phyloP scores from a whole-genome alignment of 441 rosid genomes.

The Syzygium malaccense region DNA sequence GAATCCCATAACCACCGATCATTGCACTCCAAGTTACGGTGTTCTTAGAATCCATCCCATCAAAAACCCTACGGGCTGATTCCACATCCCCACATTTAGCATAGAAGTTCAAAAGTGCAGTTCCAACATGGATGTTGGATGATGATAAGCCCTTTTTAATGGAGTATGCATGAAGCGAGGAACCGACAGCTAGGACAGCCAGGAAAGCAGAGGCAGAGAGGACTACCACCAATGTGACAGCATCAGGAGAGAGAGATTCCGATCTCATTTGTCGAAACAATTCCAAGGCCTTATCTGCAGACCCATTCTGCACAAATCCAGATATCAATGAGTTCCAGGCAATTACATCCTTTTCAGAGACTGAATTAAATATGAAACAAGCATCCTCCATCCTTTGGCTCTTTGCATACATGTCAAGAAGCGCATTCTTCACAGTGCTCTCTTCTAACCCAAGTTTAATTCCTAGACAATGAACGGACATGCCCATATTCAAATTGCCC shows the following conservation, averaged over 20 bases:
- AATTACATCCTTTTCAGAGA: slow-evolving; percentile 31
- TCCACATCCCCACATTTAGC: slow-evolving; percentile 56
- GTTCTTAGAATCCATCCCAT: slow-evolving; percentile 41
- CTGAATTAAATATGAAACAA: slow-evolving; percentile 29
- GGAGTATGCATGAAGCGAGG: slow-evolving; percentile 62
- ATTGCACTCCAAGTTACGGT: slow-evolving; percentile 64
- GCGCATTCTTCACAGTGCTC: slow-evolving; percentile 37
- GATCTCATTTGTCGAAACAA: slow-evolving; percentile 40
- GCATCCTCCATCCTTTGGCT: slow-evolving; percentile 37
- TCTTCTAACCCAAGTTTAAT: slow-evolving; percentile 44
- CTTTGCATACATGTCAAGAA: slow-evolving; percentile 58
- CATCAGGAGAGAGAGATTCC: slow-evolving; percentile 37
- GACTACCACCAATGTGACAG: slow-evolving; percentile 44
- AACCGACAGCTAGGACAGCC: slow-evolving; percentile 34
- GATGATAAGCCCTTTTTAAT: slow-evolving; percentile 35
- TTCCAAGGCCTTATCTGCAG: slow-evolving; percentile 27
- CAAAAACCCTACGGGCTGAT: slow-evolving; percentile 50
- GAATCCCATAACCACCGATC: slow-evolving; percentile 59
- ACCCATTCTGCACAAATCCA: slow-evolving; percentile 50
- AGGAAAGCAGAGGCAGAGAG: slow-evolving; percentile 50
- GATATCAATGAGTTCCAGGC: slow-evolving; percentile 61
- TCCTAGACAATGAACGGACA: slow-evolving; percentile 34
- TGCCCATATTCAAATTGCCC: slow-evolving; percentile 35
- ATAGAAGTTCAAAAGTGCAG: slow-evolving; percentile 53
- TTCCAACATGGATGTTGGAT: slow-evolving; percentile 44